These are phyloP conservation scores for Haplosporangium sp. DNA, from an alignment of 371 early-diverging fungal species.

Conservation along the genomic window DNA sequence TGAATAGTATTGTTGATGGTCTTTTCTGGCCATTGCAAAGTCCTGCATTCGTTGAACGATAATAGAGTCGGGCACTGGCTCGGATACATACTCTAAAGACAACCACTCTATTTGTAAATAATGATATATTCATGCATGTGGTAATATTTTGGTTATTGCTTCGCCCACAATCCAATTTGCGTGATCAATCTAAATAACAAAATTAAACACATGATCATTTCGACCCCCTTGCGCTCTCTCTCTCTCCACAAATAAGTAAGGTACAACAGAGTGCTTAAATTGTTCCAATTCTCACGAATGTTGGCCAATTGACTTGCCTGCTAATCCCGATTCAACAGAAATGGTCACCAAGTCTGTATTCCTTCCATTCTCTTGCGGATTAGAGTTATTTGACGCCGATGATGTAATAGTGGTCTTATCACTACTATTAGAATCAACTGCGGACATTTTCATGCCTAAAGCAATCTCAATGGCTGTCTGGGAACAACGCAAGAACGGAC, in stretches of 20 bases:
- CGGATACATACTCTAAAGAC: slow-evolving; percentile 40
- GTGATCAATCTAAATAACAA: not conserved
- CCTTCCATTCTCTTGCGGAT: not conserved
- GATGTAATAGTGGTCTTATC: not conserved
- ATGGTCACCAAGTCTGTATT: slow-evolving; percentile 32
- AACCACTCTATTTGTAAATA: slow-evolving; percentile 37
- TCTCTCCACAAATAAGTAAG: not conserved
- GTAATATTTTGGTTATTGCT: not conserved
- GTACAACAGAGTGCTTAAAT: not conserved
- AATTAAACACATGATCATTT: slow-evolving; percentile 4
- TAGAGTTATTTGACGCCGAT: not conserved
- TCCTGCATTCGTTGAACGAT: slow-evolving; percentile 56
- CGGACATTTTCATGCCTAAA: slow-evolving; percentile 29
- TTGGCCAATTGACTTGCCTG: slow-evolving; percentile 27
- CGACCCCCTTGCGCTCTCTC: not conserved
- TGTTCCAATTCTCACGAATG: not conserved
- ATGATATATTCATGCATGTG: not conserved
- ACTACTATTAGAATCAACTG: not conserved
- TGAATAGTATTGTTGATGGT: slow-evolving; percentile 44
- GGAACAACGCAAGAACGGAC: slow-evolving; percentile 50
- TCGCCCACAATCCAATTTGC: not conserved
- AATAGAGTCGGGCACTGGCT: slow-evolving; percentile 45
- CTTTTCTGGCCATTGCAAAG: slow-evolving; percentile 43
- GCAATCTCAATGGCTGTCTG: slow-evolving; percentile 53
- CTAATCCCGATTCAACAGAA: slow-evolving; percentile 36